Base-by-base conservation (phyloP, 2,329 filamentous ascomycete genomes). In the Colletotrichum kahawae region DNA sequence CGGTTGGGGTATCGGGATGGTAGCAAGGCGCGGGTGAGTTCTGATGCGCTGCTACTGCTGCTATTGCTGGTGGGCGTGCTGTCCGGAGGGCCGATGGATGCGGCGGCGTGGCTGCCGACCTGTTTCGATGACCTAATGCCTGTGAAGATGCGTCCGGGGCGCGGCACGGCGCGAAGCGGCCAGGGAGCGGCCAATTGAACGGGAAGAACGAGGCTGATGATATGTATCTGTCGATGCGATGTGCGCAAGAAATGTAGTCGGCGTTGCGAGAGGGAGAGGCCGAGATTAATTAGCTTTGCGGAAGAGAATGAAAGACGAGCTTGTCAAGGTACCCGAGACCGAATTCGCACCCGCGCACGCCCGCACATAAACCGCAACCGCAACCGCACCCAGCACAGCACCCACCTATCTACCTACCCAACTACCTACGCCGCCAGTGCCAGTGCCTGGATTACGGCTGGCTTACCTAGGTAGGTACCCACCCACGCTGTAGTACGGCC, bases 301-400 rank as follows among this genome's bases (percentile, higher is more conserved):
- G 48, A 57, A 34, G 36, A 18, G 29, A 62, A 57, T 57, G 54
- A 18, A 59, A 51, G 33, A 24, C 34, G 48, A 48, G 59, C 71
- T 66, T 66, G 69, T 68, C 72, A 64, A 75, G 72, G 72, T 75
- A 72, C 69, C 72, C 69, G 56, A 72, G 63, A 72, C 63, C 68
- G 48, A 38, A 38, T 36, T 33, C 54, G 62, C 63, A 48, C 60
- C 48, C 57, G 33, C 57, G 27, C 43, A 21, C 43, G 43, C 43
- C 43, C 43, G 43, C 43, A 51, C 43, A n/a, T 51, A 51, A 51
- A 27, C 43, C 56, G 57, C 67, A 24, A 60, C 67, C 38, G n/a
- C 66, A 70, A 36, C 54, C 56, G 21, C 31, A 43, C 24, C 13
- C 34, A 36, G 48, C 54, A n/a, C 34, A 36, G 67, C 54, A 33